Evolutionary conservation across 2,329 filamentous ascomycete genomes (phyloP), one percentile per base, ranked within the genome.

Genomic region (Colletotrichum trifolii): DNA sequence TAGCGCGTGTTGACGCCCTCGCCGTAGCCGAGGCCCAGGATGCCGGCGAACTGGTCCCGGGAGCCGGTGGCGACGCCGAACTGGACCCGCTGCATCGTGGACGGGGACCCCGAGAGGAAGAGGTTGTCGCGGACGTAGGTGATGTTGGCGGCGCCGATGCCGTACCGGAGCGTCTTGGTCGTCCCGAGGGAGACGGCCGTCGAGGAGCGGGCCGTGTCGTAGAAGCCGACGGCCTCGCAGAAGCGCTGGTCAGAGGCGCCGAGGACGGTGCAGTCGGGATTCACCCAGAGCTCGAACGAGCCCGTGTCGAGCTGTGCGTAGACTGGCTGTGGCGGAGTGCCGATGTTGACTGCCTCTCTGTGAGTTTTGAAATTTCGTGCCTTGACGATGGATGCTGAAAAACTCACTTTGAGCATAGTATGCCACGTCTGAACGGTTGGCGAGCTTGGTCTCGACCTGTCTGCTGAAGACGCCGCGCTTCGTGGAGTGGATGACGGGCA

Each of bases 11-110:
- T 84, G 55, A 79, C 68, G 40, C 80, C 82, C 11, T 76, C 52
- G 3, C 87, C 81, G 73, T 92, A 92, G 33, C 92, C 92, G 60
- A 96, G 89, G 25, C 93, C 93, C 17, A 96, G 76, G 50, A 96
- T 92, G 42, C 84, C 84, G 0, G 83, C 78, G 63, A 83, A 84
- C 67, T 84, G 79, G 65, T 85, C 79, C 12, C 74, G 66, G 6
- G 79, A 81, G 11, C 73, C 70, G 43, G 82, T 84, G n/a, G 89
- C 89, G 42, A 91, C 85, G 66, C 89, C 89, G 66, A 92, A 90
- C 71, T 89, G 86, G 56, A 90, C 82, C n/a, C 78, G 73, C 13
- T 89, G 74, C 9, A 80, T 79, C 2, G 79, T 70, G 9, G 75
- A 67, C 17, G 33, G 35, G 40, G 77, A 78, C 48, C 78, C 77